These are phyloP conservation scores for Sporothrix pallida DNA, from an alignment of 2,329 filamentous ascomycete species.

Conservation along the genomic window DNA sequence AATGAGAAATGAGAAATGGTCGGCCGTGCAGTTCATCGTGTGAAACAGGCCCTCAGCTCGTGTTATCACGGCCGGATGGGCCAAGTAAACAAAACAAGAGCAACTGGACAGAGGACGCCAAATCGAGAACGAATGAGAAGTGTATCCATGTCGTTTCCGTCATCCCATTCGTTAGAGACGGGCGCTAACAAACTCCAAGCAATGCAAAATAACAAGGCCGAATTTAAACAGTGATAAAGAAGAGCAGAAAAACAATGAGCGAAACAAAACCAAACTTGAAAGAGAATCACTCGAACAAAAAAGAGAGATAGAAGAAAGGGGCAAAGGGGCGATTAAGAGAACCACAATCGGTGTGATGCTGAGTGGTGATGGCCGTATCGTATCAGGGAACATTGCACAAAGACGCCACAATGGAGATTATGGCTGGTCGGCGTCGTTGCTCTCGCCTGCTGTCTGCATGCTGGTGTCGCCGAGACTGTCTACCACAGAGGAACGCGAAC, in stretches of 20 bases:
- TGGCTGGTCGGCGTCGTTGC: constrained; percentile 42
- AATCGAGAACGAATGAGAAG: background rate
- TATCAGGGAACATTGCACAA: background rate
- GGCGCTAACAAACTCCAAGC: constrained; percentile 21
- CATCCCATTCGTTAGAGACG: background rate
- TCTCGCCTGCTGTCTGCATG: constrained; percentile 51
- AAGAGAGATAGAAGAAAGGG: background rate
- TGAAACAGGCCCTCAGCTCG: constrained; percentile 16
- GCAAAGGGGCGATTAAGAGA: background rate
- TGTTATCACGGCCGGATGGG: background rate
- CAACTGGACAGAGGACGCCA: background rate
- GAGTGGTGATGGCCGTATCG: background rate
- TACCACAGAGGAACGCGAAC: constrained; percentile 58
- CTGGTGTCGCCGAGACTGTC: constrained; percentile 57
- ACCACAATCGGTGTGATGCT: background rate
- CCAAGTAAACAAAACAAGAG: constrained; percentile 8
- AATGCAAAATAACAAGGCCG: constrained; percentile 2
- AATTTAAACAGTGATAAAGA: background rate
- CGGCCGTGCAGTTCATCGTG: background rate
- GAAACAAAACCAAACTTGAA: background rate
- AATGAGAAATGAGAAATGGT: background rate
- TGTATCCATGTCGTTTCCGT: background rate
- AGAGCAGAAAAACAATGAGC: background rate
- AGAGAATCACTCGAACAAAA: background rate
- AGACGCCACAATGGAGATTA: constrained; percentile 19